phyloP scores from a whole-genome alignment of 805 yeast genomes.

The Torulaspora microellipsoides region DNA sequence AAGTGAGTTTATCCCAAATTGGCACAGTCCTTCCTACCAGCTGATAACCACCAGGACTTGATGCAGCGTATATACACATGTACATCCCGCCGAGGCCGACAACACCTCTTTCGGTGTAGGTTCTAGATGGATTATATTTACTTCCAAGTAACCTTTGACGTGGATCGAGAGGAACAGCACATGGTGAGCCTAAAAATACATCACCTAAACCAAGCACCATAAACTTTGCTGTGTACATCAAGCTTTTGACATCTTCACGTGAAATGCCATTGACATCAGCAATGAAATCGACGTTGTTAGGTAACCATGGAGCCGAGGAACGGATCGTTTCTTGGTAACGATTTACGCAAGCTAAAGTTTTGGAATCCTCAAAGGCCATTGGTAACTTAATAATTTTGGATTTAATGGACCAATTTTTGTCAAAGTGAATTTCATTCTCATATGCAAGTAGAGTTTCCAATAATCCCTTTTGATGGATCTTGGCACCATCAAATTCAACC shows the following conservation, averaged over 20 bases:
- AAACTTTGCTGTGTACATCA: constrained; percentile 86
- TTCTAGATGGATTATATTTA: constrained; percentile 93
- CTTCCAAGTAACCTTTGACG: constrained; percentile 89
- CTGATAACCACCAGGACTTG: constrained; percentile 98
- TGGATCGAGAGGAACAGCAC: constrained; percentile 97
- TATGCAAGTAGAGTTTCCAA: constrained; percentile 63
- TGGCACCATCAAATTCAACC: constrained; percentile 69
- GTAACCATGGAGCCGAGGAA: constrained; percentile 93
- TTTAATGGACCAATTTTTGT: constrained; percentile 78
- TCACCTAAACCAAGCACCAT: constrained; percentile 95
- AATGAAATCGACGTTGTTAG: constrained; percentile 93
- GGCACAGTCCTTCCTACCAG: constrained; percentile 95
- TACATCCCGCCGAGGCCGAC: constrained; percentile 99
- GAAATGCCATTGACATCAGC: constrained; percentile 81
- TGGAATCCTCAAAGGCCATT: constrained; percentile 92
- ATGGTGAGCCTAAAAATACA: constrained; percentile 96
- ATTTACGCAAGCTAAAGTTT: constrained; percentile 82
- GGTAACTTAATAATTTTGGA: constrained; percentile 83
- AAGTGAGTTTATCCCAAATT: constrained; percentile 90
- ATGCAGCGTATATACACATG: constrained; percentile 98
- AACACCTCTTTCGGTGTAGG: constrained; percentile 93
- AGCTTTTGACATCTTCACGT: constrained; percentile 70
- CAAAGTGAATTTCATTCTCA: constrained; percentile 69
- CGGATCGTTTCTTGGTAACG: constrained; percentile 93
- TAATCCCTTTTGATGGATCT: constrained; percentile 56